phyloP scores from a whole-genome alignment of 2,329 filamentous ascomycete species.

The Lomentospora prolificans region DNA sequence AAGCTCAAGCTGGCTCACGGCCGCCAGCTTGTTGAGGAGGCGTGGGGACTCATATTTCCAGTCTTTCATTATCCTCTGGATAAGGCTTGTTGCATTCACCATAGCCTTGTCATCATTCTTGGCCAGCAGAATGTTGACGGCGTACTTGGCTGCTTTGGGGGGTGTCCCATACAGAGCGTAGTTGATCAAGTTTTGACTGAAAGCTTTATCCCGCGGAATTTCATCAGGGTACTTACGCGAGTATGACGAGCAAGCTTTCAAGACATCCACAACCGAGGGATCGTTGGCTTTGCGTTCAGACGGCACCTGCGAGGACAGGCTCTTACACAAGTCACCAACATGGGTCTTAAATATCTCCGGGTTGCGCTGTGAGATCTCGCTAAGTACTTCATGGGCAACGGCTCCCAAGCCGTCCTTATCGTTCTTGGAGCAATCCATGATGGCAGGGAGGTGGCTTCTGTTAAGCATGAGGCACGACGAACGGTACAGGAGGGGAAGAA shows the following conservation, averaged over 20 bases:
- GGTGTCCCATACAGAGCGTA: conserved; percentile 79
- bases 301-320: conserved; percentile 72
- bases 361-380: conserved; percentile 82
- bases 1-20: conserved; percentile 66
- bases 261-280: conserved; percentile 68
- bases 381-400: conserved; percentile 79
- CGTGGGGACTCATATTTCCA: conserved; percentile 64
- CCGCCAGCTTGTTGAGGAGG: conserved; percentile 66
- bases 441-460: conserved; percentile 81
- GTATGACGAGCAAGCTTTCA: conserved; percentile 91
- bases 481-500: conserved; percentile 75
- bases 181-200: conserved; percentile 68
- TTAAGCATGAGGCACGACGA: conserved; percentile 84
- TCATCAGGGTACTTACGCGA: conserved; percentile 78
- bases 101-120: conserved; percentile 63
- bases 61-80: conserved; percentile 64
- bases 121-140: conserved; percentile 79
- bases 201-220: conserved; percentile 70
- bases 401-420: conserved; percentile 69
- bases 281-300: conserved; percentile 59
- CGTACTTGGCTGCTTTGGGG: conserved; percentile 81
- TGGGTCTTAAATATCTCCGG: conserved; percentile 89
- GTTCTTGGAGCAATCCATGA: conserved; percentile 78
- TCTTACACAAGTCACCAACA: conserved; percentile 81
- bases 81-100: conserved; percentile 74